Base-by-base conservation (phyloP, 352 stramenopile genomes). In the Plasmopara viticola region DNA sequence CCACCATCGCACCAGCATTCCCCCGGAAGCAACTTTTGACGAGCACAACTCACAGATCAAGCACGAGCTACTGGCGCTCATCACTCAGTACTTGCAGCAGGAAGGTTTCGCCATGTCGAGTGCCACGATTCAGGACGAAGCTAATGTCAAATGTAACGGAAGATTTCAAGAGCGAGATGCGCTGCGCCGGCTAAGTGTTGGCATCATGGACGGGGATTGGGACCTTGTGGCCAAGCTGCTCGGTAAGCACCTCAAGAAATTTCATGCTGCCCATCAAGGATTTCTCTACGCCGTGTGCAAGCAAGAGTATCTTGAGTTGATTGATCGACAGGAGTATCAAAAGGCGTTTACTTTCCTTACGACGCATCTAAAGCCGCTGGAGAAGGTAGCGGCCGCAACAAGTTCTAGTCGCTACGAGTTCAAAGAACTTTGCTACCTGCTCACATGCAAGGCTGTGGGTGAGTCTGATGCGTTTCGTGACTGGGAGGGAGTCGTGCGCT, bases 291-390 rank as follows among this genome's bases (percentile, higher is more conserved):
- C 81, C 12, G 76, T 95, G 4, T 93, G 79, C 64, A 92, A 91
- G 54, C 84, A 95, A 53, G 83, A 95, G 58, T 94, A 94, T 52
- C 63, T 95, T 1, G 83, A 94, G 52, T 80, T 95, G 20, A 92
- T 94, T 51, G 81, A 93, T 53, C 74, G 85, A 9, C 83, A 93
- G 48, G 85, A 94, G 66, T 92, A 90, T 55, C 83, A 95, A 58
- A 93, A 93, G 33, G 85, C 83, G 10, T 95, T 94, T 56, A 94
- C 83, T 45, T 95, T 93, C 61, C 73, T 95, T 51, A 90, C 80
- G 31, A 91, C 84, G 59, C 78, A 92, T 58, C 75, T 94, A 58
- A 94, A 94, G 65, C 83, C 85, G 44, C 69, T 95, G 25, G 83
- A 95, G 62, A 90, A 90, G 53, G 74, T 93, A 51, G 65, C 74